These are phyloP conservation scores for Candida gorgasii DNA, from an alignment of 805 yeast species.

Conservation along the genomic window DNA sequence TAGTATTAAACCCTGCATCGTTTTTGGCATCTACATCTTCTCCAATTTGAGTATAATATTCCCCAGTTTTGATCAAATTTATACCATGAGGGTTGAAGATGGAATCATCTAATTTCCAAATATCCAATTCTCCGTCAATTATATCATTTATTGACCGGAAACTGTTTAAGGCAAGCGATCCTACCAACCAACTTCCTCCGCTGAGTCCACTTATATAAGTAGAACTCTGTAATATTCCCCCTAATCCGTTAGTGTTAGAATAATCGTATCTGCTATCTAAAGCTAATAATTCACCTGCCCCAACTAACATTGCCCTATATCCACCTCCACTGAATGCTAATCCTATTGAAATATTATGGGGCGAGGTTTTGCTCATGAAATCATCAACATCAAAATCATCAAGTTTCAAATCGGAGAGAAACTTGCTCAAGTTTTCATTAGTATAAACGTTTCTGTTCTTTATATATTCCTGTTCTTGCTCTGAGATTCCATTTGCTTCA, in stretches of 20 bases:
- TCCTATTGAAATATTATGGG: conserved; percentile 29
- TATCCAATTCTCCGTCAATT: conserved; percentile 24
- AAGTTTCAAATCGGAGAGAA: conserved; percentile 31
- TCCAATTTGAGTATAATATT: conserved; percentile 45
- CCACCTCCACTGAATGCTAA: conserved; percentile 33
- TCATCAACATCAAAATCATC: conserved; percentile 32
- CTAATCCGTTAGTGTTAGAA: conserved; percentile 31
- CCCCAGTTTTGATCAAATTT: conserved; percentile 51
- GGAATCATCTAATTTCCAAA: conserved; percentile 70
- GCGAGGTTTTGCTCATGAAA: conserved; percentile 24
- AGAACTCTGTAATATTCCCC: conserved; percentile 42
- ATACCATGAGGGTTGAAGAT: conserved; percentile 65
- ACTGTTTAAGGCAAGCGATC: conserved; percentile 36
- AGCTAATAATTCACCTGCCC: conserved; percentile 45
- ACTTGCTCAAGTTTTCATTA: conserved; percentile 27
- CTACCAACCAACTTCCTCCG: conserved; percentile 45
- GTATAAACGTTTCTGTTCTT: conserved; percentile 27
- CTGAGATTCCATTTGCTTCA: conserved; percentile 26
- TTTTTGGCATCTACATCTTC: conserved; percentile 21
- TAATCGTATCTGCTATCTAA: conserved; percentile 36
- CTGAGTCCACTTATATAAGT: conserved; percentile 42
- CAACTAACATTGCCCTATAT: conserved; percentile 40
- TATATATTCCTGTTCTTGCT: conserved; percentile 29
- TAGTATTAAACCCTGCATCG: conserved; percentile 34
- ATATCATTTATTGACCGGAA: conserved; percentile 36